Base-by-base conservation (phyloP, 2,329 filamentous ascomycete species). In the Alternaria triticina region DNA sequence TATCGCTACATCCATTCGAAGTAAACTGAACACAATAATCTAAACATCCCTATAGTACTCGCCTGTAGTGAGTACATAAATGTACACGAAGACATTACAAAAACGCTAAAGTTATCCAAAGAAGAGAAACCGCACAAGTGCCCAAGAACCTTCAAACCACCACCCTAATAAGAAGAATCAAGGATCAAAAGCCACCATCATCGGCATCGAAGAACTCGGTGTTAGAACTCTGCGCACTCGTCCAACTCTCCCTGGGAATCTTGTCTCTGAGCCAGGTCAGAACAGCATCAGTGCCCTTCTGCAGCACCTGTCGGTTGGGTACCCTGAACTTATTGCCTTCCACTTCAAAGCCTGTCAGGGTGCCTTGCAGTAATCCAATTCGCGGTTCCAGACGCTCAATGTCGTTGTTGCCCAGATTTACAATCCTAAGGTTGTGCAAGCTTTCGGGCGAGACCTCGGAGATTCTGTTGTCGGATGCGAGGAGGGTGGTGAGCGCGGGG, bases 241-340 rank as follows among this genome's bases (percentile, higher is more conserved):
- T 67, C 69, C 67, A 70, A 27, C 69, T 71, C 60, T 71, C 69
- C 22, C 67, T 73, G 3, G 92, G 89, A 36, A 97, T 90, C 59
- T 91, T 87, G 27, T 93, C 91, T 64, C 92, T 87, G 54, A 97
- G 80, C 91, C 93, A 97, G 54, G 89, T 85, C 69, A 97, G 82
- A 0, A 93, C 90, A 3, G 92, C 91, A 71, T 97, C 93, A 0
- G 94, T 97, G 1, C 95, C 95, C 66, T 93, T 91, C 64, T 95
- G 91, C 51, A 98, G 82, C 7, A 97, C 87, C 66, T 91, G 91
- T 83, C 91, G 94, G 60, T 92, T 88, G 0, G 95, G 95, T 30
- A 97, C 93, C 30, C 93, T 86, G 81, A 98, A 98, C 30, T 89
- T 86, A 77, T 98, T 98, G 0, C 94, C 94, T 27, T 87, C 88